Evolutionary conservation across 768 basidiomycete genomes (phyloP).

Genomic region (Phanerochaete sordida): DNA sequence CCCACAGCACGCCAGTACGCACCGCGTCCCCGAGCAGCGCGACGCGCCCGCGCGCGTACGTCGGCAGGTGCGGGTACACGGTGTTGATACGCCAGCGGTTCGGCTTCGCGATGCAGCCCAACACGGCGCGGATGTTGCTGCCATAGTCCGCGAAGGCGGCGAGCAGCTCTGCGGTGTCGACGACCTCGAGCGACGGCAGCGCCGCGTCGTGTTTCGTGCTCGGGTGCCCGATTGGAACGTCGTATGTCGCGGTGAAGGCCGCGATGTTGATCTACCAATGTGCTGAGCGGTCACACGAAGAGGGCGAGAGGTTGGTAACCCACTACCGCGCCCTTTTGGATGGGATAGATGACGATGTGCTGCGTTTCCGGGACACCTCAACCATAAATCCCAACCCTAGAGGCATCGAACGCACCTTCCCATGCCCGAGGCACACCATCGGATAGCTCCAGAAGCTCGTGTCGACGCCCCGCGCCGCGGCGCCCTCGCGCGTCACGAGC

Average conservation of each 20-base stretch:
- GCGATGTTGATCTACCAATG: constrained; percentile 46
- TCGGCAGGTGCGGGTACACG: constrained; percentile 4
- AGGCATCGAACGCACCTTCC: background rate
- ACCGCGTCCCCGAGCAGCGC: constrained; percentile 14
- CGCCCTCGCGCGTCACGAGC: background rate
- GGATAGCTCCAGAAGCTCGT: background rate
- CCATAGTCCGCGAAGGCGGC: constrained; percentile 3
- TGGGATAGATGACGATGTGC: constrained; percentile 6
- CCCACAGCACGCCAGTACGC: background rate
- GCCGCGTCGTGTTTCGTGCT: background rate
- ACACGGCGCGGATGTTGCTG: background rate
- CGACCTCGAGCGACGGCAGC: background rate
- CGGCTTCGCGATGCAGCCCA: constrained; percentile 7
- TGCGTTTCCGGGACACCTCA: too few relatives aligned
- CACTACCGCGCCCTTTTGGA: constrained; percentile 2
- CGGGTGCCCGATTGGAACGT: background rate
- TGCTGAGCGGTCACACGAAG: background rate
- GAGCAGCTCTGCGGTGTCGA: constrained; percentile 1
- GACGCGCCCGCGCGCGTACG: constrained; percentile 9
- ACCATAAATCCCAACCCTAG: background rate
- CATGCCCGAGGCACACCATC: background rate
- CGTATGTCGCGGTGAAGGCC: constrained; percentile 27
- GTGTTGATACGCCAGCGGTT: constrained; percentile 10
- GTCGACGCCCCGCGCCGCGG: background rate
- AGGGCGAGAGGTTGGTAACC: too few relatives aligned